phyloP scores from a whole-genome alignment of 108 stramenopile species.

The Schizochytrium sp. region DNA sequence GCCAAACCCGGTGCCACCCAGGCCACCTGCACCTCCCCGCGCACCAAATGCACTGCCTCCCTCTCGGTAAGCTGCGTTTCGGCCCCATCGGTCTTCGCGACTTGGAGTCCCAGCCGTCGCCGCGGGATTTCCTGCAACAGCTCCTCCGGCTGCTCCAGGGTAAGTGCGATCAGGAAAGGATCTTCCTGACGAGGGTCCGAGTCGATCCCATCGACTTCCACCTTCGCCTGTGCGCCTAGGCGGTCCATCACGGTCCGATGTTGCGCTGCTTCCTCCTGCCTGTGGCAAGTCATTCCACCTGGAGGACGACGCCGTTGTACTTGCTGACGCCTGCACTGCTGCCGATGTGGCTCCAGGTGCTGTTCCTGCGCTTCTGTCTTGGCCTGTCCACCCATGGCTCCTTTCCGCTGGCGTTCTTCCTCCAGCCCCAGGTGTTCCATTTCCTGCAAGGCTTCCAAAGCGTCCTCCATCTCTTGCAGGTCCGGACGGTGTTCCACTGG shows the following conservation, averaged over 20 bases:
- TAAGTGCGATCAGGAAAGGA: conserved; percentile 12
- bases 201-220: conserved; percentile 44
- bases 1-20: not conserved
- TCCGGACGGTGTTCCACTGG: too few species aligned
- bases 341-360: too few species aligned
- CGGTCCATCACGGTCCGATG: not conserved
- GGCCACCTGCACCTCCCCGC: conserved; percentile 2
- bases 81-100: conserved; percentile 22
- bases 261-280: not conserved
- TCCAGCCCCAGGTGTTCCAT: too few species aligned
- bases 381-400: too few species aligned
- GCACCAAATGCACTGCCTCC: not conserved
- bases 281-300: not conserved
- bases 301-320: not conserved
- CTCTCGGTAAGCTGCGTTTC: conserved; percentile 5
- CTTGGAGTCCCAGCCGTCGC: not conserved
- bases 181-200: conserved; percentile 14
- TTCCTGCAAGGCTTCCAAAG: too few species aligned
- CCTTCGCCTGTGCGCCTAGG: not conserved
- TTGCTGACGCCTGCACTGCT: too few species aligned
- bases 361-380: too few species aligned
- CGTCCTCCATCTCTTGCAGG: too few species aligned
- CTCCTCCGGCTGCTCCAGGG: not conserved
- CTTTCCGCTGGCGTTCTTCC: too few species aligned
- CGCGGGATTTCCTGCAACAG: not conserved